phyloP scores from a whole-genome alignment of 805 yeast genomes.

The Candida pseudoglaebosa region DNA sequence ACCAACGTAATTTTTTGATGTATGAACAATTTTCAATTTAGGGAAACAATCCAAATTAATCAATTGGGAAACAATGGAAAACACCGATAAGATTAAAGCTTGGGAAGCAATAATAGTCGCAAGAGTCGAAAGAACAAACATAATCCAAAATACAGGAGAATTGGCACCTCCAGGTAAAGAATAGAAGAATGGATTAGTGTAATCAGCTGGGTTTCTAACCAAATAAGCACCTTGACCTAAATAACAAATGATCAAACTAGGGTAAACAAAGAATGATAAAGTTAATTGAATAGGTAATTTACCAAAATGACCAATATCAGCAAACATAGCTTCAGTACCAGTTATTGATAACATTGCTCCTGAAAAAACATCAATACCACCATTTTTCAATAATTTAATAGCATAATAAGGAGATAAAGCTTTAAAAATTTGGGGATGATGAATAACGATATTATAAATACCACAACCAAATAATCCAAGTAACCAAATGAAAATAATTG shows the following conservation, averaged over 20 bases:
- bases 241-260: slow-evolving; percentile 48
- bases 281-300: slow-evolving; percentile 47
- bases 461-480: slow-evolving; percentile 44
- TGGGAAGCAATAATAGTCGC: slow-evolving; percentile 59
- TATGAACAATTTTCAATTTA: slow-evolving; percentile 41
- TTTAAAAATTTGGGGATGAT: slow-evolving; percentile 42
- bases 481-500: slow-evolving; percentile 52
- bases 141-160: slow-evolving; percentile 45
- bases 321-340: slow-evolving; percentile 63
- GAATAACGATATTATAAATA: slow-evolving; percentile 37
- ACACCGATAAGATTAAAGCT: slow-evolving; percentile 56
- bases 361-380: slow-evolving; percentile 42
- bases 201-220: slow-evolving; percentile 33
- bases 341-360: slow-evolving; percentile 54
- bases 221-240: slow-evolving; percentile 57
- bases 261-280: slow-evolving; percentile 44
- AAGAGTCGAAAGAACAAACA: slow-evolving; percentile 50
- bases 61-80: slow-evolving; percentile 49
- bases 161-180: slow-evolving; percentile 50
- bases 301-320: slow-evolving; percentile 58
- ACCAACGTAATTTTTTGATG: slow-evolving; percentile 42
- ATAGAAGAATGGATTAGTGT: slow-evolving; percentile 42
- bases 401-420: slow-evolving; percentile 53
- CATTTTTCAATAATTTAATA: slow-evolving; percentile 35
- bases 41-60: slow-evolving; percentile 56